Evolutionary conservation across 2,329 filamentous ascomycete genomes (phyloP).

Genomic region (Rosellinia necatrix): DNA sequence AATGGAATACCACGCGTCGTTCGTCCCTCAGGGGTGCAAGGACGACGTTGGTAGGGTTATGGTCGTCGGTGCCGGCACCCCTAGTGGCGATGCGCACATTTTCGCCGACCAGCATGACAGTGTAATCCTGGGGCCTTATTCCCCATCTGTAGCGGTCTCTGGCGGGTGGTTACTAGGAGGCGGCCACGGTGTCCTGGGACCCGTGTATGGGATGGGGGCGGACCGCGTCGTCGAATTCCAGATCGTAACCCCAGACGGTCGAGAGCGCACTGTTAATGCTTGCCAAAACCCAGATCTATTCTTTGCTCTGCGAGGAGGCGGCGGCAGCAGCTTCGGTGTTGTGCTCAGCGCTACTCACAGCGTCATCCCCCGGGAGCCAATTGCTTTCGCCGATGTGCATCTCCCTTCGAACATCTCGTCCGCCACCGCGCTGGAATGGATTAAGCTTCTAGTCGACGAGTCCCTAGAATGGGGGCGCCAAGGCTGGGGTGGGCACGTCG

Average conservation of each 20-base stretch:
- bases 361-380: slow-evolving; percentile 27
- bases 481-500: slow-evolving; percentile 31
- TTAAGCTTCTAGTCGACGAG: slow-evolving; percentile 26
- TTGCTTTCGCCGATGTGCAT: slow-evolving; percentile 29
- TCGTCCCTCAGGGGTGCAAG: slow-evolving; percentile 24
- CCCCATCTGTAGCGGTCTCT: slow-evolving; percentile 25
- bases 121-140: slow-evolving; percentile 27
- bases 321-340: slow-evolving; percentile 56
- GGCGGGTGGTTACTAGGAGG: slow-evolving; percentile 29
- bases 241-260: slow-evolving; percentile 49
- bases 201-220: slow-evolving; percentile 50
- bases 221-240: slow-evolving; percentile 52
- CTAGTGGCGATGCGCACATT: slow-evolving; percentile 22
- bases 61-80: slow-evolving; percentile 21
- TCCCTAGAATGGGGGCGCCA: slow-evolving; percentile 27
- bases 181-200: slow-evolving; percentile 24
- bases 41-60: slow-evolving; percentile 24
- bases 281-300: slow-evolving; percentile 48
- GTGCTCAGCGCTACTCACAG: slow-evolving; percentile 41
- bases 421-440: slow-evolving; percentile 26
- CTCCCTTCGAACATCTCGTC: slow-evolving; percentile 28
- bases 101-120: slow-evolving; percentile 28
- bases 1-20: slow-evolving; percentile 22
- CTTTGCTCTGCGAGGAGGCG: slow-evolving; percentile 31
- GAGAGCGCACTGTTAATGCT: slow-evolving; percentile 47